Evolutionary conservation across 306 rosid species (phyloP).

Genomic region (Hippophae gyantsensis): DNA sequence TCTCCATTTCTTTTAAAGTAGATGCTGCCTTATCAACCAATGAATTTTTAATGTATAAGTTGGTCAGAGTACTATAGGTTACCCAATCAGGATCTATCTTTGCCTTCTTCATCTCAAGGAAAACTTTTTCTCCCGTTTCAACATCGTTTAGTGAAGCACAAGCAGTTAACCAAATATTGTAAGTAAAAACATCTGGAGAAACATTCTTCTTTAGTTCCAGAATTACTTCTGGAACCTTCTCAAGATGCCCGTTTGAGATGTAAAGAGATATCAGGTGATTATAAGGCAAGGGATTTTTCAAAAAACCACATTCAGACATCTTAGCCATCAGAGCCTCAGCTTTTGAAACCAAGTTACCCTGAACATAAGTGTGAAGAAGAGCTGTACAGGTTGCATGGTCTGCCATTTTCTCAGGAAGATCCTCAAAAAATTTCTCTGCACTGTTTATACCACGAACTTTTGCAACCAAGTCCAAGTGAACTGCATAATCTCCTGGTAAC

Average conservation of each 20-base stretch:
- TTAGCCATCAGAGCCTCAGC: slow-evolving; percentile 77
- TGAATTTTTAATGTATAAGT: slow-evolving; percentile 52
- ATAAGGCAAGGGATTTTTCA: slow-evolving; percentile 59
- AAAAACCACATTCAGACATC: slow-evolving; percentile 64
- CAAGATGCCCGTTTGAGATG: slow-evolving; percentile 53
- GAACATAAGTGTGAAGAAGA: slow-evolving; percentile 73
- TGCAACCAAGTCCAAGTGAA: slow-evolving; percentile 84
- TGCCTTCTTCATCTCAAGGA: slow-evolving; percentile 60
- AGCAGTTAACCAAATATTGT: slow-evolving; percentile 52
- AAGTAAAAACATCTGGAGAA: slow-evolving; percentile 57
- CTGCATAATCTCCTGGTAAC: slow-evolving; percentile 70
- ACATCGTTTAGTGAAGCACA: slow-evolving; percentile 58
- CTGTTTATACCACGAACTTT: slow-evolving; percentile 74
- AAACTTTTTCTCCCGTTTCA: slow-evolving; percentile 60
- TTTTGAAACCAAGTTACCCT: slow-evolving; percentile 44
- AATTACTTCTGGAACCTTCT: slow-evolving; percentile 49
- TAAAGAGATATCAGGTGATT: slow-evolving; percentile 74
- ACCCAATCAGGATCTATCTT: slow-evolving; percentile 73
- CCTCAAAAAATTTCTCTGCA: slow-evolving; percentile 91
- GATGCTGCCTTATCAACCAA: slow-evolving; percentile 50
- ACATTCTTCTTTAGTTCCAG: slow-evolving; percentile 50
- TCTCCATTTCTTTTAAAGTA: slow-evolving; percentile 87
- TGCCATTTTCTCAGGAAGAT: slow-evolving; percentile 53
- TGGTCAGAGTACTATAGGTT: slow-evolving; percentile 59
- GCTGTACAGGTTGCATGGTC: slow-evolving; percentile 43